Conservation (phyloP, 2,329 filamentous ascomycete genomes). For the Hirsutella thompsonii region DNA sequence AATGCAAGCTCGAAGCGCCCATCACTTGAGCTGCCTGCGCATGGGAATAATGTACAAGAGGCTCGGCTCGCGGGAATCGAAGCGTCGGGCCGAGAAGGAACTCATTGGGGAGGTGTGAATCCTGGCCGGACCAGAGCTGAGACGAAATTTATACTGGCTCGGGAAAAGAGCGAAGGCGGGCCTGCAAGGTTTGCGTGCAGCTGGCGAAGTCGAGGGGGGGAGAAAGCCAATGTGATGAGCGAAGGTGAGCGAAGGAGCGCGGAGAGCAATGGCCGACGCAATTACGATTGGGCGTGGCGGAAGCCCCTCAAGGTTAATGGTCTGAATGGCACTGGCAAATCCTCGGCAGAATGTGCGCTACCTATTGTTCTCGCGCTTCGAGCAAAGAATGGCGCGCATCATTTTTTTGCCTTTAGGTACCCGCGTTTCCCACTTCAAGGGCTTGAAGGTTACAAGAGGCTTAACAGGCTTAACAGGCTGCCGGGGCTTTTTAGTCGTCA, state of each 20-base stretch:
- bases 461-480: no score
- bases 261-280: background rate
- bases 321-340: slow-evolving; percentile 6
- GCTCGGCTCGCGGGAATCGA: slow-evolving; percentile 23
- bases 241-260: slow-evolving; percentile 5
- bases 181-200: background rate
- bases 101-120: slow-evolving; percentile 20
- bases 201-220: background rate
- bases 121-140: slow-evolving; percentile 5
- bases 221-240: background rate
- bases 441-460: no score
- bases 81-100: slow-evolving; percentile 19
- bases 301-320: slow-evolving; percentile 9
- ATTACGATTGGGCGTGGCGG: slow-evolving; percentile 7
- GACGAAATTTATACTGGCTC: background rate
- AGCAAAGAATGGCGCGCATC: background rate
- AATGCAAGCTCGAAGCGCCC: slow-evolving; percentile 17
- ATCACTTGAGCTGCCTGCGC: slow-evolving; percentile 17
- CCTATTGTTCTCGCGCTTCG: background rate
- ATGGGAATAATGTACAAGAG: slow-evolving; percentile 15
- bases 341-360: slow-evolving; percentile 6
- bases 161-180: background rate
- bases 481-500: no score
- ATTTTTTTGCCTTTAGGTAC: background rate
- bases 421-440: no score